Evolutionary conservation across 768 basidiomycete species (phyloP), one percentile per base, ranked within the genome.

Genomic region (Pleurotus sapidus): DNA sequence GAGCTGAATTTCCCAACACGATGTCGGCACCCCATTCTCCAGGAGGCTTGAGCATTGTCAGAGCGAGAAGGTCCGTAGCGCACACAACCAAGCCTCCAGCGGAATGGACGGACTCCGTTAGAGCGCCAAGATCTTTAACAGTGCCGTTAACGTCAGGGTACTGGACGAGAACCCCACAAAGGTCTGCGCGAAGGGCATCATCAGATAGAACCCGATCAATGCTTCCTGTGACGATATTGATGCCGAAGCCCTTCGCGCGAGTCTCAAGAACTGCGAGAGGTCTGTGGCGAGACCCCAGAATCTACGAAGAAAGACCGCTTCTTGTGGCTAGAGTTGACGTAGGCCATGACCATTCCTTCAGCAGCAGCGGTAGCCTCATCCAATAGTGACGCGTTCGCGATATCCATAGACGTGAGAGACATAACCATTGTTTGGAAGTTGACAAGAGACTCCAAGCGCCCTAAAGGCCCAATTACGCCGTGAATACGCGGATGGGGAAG

Each of bases 1-100:
- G 86, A 27, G 91, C 96, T 14, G 94, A 93, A 70, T 96, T 98
- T 39, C 97, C 97, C 46, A 96, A 77, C 6, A 93, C 95, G 61
- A 98, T 84, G 70, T 99, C 96, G 27, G 95, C 95, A 50, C 96
- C 96, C 94, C 96, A 98, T 78, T 98, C 97, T 57, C 97, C 96
- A 12, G 96, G 96, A 25, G 96, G 93, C 64, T 91, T 93, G 58
- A 99, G 79, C 79, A 94, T 80, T 2, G 95, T 93, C 69, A 98
- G 77, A 1, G 96, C 93, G 40, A 99, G 81, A 53, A 99, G 82
- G 73, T 99, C 96, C 9, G 93, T 93, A 14, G 93, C 93, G 63
- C 88, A 91, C 5, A 90, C 81, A 51, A 97, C 85, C 57, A 97
- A 80, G n/a, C 83, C 94, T 25, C 91, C 90, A 4, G 78, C 67